Conservation (phyloP, 306 rosid species). For the Dryas drummondii region DNA sequence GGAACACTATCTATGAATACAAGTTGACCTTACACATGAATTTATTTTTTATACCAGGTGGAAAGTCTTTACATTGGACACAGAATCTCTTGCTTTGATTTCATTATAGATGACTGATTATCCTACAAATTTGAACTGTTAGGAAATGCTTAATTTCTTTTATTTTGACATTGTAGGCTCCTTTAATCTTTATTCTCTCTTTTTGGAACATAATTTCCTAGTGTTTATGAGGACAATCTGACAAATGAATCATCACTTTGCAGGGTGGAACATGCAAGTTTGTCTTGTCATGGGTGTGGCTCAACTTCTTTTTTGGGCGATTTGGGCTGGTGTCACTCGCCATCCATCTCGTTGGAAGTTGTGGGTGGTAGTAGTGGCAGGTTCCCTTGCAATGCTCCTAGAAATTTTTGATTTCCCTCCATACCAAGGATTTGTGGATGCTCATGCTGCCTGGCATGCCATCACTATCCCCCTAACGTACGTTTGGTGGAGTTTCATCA, state of each 20-base stretch:
- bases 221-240: neutral
- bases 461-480: slow-evolving; percentile 68
- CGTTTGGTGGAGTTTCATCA: slow-evolving; percentile 80
- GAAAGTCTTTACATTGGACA: neutral
- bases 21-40: neutral
- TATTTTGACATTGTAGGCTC: neutral
- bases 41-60: neutral
- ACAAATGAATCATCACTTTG: slow-evolving; percentile 2
- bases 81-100: neutral
- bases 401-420: slow-evolving; percentile 73
- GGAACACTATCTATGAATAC: neutral
- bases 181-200: neutral
- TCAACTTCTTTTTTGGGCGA: slow-evolving; percentile 66
- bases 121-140: neutral
- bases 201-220: neutral
- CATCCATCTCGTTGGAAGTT: slow-evolving; percentile 76
- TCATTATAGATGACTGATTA: neutral
- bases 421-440: slow-evolving; percentile 55
- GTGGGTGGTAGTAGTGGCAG: slow-evolving; percentile 51
- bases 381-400: slow-evolving; percentile 62
- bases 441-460: slow-evolving; percentile 78
- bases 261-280: slow-evolving; percentile 84
- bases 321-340: slow-evolving; percentile 48
- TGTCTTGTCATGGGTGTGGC: slow-evolving; percentile 60
- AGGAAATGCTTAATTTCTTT: neutral